A percentile compares a stretch with the other conserved stretches of the same genome.
Conservation (phyloP, 495 filamentous ascomycete species). For the Aspergillus bertholletiae region DNA sequence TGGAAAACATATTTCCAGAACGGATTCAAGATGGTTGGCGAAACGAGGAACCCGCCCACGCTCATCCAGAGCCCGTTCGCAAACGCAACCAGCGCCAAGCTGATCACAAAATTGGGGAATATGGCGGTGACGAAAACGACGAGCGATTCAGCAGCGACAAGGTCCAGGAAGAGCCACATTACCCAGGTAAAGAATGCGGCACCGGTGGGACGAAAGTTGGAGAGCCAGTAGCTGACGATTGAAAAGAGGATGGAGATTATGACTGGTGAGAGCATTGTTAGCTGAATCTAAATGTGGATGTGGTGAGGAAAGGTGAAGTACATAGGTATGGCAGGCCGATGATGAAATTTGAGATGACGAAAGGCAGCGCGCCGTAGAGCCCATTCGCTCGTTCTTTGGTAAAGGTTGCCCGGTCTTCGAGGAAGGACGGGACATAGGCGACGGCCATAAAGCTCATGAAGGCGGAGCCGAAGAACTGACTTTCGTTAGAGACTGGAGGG, state of each 20-base stretch:
- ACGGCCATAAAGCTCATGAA: slow-evolving; percentile 94
- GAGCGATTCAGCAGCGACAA: slow-evolving; percentile 74
- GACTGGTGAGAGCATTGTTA: background rate
- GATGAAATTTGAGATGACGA: slow-evolving; percentile 74
- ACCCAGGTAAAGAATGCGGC: slow-evolving; percentile 73
- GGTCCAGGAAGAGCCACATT: slow-evolving; percentile 83
- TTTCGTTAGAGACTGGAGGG: background rate
- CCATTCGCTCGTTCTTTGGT: slow-evolving; percentile 80
- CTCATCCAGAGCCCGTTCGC: slow-evolving; percentile 87
- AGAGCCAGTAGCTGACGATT: slow-evolving; percentile 72
- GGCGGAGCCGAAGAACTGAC: slow-evolving; percentile 68
- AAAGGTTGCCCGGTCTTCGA: slow-evolving; percentile 72
- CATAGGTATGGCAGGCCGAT: slow-evolving; percentile 75
- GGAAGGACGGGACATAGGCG: slow-evolving; percentile 76
- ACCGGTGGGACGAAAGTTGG: slow-evolving; percentile 65
- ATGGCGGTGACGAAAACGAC: slow-evolving; percentile 71
- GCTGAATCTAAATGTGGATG: too few relatives aligned
- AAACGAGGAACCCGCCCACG: slow-evolving; percentile 76
- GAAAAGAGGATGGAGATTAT: slow-evolving; percentile 71
- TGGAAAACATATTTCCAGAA: slow-evolving; percentile 85
- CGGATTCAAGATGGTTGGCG: slow-evolving; percentile 63
- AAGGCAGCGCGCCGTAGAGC: slow-evolving; percentile 67
- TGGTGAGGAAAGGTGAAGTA: slow-evolving; percentile 11
- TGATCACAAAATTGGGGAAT: slow-evolving; percentile 73
- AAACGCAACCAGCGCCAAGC: slow-evolving; percentile 72